Base-by-base conservation (phyloP, 306 rosid genomes). In the Citrullus colocynthis region DNA sequence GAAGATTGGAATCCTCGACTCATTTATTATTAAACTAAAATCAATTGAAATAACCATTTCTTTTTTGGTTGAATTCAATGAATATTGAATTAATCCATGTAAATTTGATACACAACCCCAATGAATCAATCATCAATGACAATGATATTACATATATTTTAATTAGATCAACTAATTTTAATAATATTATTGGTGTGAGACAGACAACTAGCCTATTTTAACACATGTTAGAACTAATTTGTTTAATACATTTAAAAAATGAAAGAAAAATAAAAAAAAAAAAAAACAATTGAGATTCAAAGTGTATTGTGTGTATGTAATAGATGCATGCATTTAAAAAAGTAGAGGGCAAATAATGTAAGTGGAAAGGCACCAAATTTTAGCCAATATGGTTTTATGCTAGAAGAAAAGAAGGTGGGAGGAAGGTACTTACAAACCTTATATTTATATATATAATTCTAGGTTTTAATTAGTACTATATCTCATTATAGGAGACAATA, bases 361-460 rank as follows among this genome's bases (percentile, higher is more conserved):
- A 70, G 75, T 70, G 57, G 75, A 57, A 70, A 70, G 75, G 57
- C 57, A 70, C 75, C 37, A 70, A 70, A 42, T 42, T 3, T 20
- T 36, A 41, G 54, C 7, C 39, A 37, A 65, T 39, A 15, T 64
- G 21, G 18, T 34, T 30, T 28, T 6, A 6, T 30, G n/a, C 6
- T 0, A 66, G 16, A 66, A 66, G 14, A 7, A 39, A 11, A 41
- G 74, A 69, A 69, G 75, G 55, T 69, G 75, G 75, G 75, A 69
- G 75, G 75, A 42, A 69, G n/a, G 28, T 65, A 34, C 71, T 62
- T 62, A 0, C 0, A 24, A 24, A 24, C 28, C 28, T 24, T 24
- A 24, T 32, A 32, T 32, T 2, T 32, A 32, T 32, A 32, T 32
- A 32, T 32, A 32, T 32, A 32, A 32, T 36, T 36, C 1, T 36